These are phyloP conservation scores for Ophiostoma ips DNA, from an alignment of 2,329 filamentous ascomycete species.

Conservation along the genomic window DNA sequence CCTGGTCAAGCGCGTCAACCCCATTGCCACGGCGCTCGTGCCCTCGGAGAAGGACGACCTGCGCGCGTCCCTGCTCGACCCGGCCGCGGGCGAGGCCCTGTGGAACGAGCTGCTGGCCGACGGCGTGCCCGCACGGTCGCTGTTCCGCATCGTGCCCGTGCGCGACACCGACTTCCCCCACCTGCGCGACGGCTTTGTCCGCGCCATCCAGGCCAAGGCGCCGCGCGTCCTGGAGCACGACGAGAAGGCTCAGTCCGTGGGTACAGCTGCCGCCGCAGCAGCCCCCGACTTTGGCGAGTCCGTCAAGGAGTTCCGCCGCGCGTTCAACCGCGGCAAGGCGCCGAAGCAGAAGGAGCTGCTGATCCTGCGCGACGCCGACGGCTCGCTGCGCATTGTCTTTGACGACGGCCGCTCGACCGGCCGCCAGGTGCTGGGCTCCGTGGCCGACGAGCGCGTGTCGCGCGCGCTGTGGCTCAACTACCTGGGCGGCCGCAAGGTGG, in stretches of 20 bases:
- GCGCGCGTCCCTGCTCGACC: constrained; percentile 54
- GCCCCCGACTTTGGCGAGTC: constrained; percentile 49
- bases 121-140: constrained; percentile 52
- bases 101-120: constrained; percentile 60
- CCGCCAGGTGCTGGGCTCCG: constrained; percentile 49
- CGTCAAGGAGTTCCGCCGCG: constrained; percentile 61
- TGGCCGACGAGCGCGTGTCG: constrained; percentile 67
- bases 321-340: constrained; percentile 72
- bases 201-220: constrained; percentile 64
- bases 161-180: constrained; percentile 90
- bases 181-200: constrained; percentile 78
- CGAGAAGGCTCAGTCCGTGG: constrained; percentile 24
- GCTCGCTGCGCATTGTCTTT: constrained; percentile 54
- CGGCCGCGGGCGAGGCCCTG: constrained; percentile 51
- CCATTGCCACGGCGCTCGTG: constrained; percentile 69
- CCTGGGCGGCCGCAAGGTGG: constrained; percentile 72
- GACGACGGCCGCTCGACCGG: constrained; percentile 35
- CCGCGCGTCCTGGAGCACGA: constrained; percentile 23
- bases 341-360: constrained; percentile 70
- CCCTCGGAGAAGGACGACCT: constrained; percentile 66
- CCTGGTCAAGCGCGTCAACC: constrained; percentile 62
- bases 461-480: constrained; percentile 82
- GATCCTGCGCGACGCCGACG: constrained; percentile 51
- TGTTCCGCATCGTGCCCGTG: constrained; percentile 77
- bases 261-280: background rate